Evolutionary conservation across 768 basidiomycete genomes (phyloP).

Genomic region (Leccinum arenicola): DNA sequence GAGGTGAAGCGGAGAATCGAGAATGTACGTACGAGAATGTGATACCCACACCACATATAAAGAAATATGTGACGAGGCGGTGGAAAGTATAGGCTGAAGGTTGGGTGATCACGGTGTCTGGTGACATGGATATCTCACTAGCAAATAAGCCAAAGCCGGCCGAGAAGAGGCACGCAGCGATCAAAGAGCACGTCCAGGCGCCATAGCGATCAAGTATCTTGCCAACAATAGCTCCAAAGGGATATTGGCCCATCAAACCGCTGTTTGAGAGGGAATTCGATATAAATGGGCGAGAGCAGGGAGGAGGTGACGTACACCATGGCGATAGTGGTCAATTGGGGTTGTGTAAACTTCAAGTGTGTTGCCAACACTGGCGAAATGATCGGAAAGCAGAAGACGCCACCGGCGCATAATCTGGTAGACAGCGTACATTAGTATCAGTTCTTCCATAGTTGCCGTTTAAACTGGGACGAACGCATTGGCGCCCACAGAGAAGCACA

Average conservation of each 20-base stretch:
- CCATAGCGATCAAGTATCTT: constrained; percentile 66
- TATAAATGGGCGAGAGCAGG: neutral
- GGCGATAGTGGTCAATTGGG: constrained; percentile 75
- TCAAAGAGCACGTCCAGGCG: constrained; percentile 63
- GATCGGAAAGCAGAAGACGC: constrained; percentile 76
- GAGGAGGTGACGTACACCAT: constrained; percentile 58
- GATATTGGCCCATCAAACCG: constrained; percentile 83
- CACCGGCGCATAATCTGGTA: constrained; percentile 70
- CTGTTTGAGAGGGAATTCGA: constrained; percentile 33
- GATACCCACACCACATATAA: constrained; percentile 63
- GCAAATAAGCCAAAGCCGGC: constrained; percentile 64
- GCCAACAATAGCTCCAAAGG: constrained; percentile 67
- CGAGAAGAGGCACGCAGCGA: constrained; percentile 57
- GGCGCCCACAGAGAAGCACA: constrained; percentile 54
- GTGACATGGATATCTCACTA: constrained; percentile 47
- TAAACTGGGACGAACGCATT: constrained; percentile 53
- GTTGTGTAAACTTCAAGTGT: constrained; percentile 64
- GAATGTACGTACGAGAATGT: constrained; percentile 61
- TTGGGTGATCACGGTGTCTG: constrained; percentile 32
- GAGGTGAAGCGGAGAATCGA: neutral
- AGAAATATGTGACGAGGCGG: constrained; percentile 55
- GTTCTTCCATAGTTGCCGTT: neutral
- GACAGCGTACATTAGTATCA: neutral
- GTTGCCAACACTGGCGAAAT: constrained; percentile 60
- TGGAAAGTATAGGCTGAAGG: constrained; percentile 47